phyloP scores from a whole-genome alignment of 192 early-diverging fungal genomes.

The Pilaira anomala region DNA sequence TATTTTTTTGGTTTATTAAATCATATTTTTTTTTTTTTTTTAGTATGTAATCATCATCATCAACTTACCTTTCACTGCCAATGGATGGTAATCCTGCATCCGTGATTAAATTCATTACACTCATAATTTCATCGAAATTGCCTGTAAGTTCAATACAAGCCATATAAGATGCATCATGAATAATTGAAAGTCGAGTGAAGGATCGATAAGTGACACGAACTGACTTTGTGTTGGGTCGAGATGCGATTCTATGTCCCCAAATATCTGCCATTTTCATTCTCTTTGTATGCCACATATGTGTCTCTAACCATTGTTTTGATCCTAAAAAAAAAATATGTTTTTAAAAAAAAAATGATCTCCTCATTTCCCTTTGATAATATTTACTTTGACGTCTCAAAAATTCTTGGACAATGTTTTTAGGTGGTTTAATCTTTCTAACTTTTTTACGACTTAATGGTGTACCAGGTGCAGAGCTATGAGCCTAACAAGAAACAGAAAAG shows the following conservation, averaged over 20 bases:
- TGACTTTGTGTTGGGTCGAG: constrained; percentile 85
- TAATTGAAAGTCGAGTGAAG: constrained; percentile 66
- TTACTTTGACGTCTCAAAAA: constrained; percentile 16
- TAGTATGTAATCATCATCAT: no score
- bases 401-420: constrained; percentile 3
- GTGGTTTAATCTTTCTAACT: constrained; percentile 9
- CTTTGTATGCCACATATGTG: constrained; percentile 98
- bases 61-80: constrained; percentile 31
- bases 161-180: constrained; percentile 86
- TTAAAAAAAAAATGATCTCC: background rate
- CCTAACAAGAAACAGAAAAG: background rate
- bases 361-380: background rate
- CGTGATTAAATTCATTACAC: constrained; percentile 49
- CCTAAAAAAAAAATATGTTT: background rate
- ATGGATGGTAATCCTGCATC: constrained; percentile 58
- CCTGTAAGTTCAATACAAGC: constrained; percentile 72
- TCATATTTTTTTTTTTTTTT: background rate
- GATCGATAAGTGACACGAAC: constrained; percentile 73
- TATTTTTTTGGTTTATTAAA: constrained; percentile 20
- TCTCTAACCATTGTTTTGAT: constrained; percentile 85
- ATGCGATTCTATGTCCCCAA: constrained; percentile 80
- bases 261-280: constrained; percentile 89
- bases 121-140: constrained; percentile 39
- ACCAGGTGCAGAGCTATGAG: background rate
- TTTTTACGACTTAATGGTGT: background rate